Evolutionary conservation across 1,284 basidiomycete species (phyloP).

Genomic region (Trametes sp.): DNA sequence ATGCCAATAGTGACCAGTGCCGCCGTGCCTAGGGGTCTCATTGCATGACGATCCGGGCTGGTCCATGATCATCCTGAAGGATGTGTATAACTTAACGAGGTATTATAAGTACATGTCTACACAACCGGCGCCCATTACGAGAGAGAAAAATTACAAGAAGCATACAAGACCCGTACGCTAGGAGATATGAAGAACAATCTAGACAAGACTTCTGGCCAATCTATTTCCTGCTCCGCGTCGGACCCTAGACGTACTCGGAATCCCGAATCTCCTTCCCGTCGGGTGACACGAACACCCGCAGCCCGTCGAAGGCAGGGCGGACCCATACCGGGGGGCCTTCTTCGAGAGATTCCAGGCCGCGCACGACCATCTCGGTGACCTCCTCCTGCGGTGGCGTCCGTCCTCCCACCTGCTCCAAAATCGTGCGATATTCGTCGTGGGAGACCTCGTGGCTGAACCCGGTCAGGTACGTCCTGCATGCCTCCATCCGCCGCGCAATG

Average conservation of each 20-base stretch:
- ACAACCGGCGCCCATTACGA: neutral
- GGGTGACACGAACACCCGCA: constrained; percentile 56
- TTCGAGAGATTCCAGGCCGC: constrained; percentile 54
- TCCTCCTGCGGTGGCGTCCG: constrained; percentile 38
- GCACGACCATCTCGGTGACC: constrained; percentile 49
- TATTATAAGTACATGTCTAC: constrained; percentile 13
- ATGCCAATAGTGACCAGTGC: too few species aligned
- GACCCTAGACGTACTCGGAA: constrained; percentile 46
- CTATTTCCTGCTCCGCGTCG: neutral
- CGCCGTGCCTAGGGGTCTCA: too few species aligned
- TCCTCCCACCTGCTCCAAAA: constrained; percentile 60
- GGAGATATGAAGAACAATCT: neutral
- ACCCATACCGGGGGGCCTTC: constrained; percentile 62
- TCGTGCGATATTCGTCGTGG: constrained; percentile 71
- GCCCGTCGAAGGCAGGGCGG: constrained; percentile 74
- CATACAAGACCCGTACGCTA: neutral
- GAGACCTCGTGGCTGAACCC: constrained; percentile 75
- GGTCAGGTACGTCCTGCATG: constrained; percentile 69
- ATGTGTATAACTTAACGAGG: neutral
- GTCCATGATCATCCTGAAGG: neutral
- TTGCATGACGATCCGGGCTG: too few species aligned
- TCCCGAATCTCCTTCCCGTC: constrained; percentile 56
- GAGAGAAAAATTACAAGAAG: neutral
- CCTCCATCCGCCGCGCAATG: constrained; percentile 60
- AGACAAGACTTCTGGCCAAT: constrained; percentile 1